Evolutionary conservation across 805 yeast species (phyloP).

Genomic region (Candida oleophila): DNA sequence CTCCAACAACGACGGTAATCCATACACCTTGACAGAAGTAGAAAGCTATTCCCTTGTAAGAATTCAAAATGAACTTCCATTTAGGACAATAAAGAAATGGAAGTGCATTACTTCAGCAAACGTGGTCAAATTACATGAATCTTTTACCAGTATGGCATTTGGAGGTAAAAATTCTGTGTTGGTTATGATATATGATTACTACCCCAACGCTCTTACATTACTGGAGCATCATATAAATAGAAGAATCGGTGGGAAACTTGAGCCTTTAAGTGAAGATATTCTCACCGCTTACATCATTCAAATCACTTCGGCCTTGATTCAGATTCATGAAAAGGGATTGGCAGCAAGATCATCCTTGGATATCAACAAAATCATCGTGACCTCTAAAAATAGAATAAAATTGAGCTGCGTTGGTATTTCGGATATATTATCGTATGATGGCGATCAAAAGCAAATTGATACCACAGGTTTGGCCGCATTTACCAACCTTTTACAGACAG

Average conservation of each 20-base stretch:
- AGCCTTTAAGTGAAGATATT: slow-evolving; percentile 58
- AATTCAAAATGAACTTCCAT: slow-evolving; percentile 49
- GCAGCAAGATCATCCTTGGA: slow-evolving; percentile 61
- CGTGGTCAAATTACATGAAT: slow-evolving; percentile 69
- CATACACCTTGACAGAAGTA: slow-evolving; percentile 74
- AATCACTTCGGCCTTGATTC: slow-evolving; percentile 64
- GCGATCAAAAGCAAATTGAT: slow-evolving; percentile 13
- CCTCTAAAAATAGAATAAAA: slow-evolving; percentile 69
- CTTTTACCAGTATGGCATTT: slow-evolving; percentile 84
- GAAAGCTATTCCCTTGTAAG: slow-evolving; percentile 35
- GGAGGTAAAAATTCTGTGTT: slow-evolving; percentile 65
- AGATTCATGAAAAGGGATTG: slow-evolving; percentile 63
- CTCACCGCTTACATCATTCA: slow-evolving; percentile 81
- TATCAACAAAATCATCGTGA: slow-evolving; percentile 68
- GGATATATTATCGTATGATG: slow-evolving; percentile 57
- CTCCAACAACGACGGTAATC: slow-evolving; percentile 73
- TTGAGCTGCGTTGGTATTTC: slow-evolving; percentile 68
- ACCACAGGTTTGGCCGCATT: slow-evolving; percentile 1
- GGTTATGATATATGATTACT: slow-evolving; percentile 79
- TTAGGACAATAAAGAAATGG: slow-evolving; percentile 70
- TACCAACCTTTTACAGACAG: slow-evolving; percentile 33
- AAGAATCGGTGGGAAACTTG: slow-evolving; percentile 38
- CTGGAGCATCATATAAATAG: slow-evolving; percentile 63
- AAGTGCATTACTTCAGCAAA: slow-evolving; percentile 52
- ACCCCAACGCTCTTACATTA: slow-evolving; percentile 72